Base-by-base conservation (phyloP, 306 rosid genomes). In the Castanea crenata region DNA sequence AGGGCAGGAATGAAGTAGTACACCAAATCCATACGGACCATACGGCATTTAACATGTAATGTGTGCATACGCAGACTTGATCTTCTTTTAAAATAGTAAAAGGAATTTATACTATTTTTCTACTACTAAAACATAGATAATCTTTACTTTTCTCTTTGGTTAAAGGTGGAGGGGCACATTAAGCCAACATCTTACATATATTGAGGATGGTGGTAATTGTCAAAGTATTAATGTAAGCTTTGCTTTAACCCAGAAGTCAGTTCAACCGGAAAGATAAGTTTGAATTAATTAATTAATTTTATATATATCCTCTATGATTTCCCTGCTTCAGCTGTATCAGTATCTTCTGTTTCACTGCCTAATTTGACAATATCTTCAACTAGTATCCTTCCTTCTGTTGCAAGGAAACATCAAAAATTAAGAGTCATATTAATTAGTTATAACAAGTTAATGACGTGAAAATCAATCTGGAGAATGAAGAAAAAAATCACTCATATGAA, bases 321-420 rank as follows among this genome's bases (percentile, higher is more conserved):
- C 75, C 71, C 59, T 61, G 51, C 80, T 59, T 77, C 78, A 0
- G 74, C 75, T 69, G 74, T 12, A 19, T 79, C 75, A 2, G 19
- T 71, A 55, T 83, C 86, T 75, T 85, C 85, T 56, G 71, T 80
- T 70, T 77, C 72, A 34, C 62, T 44, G 73, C 79, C 86, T 76
- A 82, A 76, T 74, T 76, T 86, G 80, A 86, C 69, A 70, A 86
- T 82, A 79, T 82, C 89, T 62, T 86, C 86, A 71, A 86, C 89
- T 51, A 74, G 81, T 73, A 86, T 86, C 80, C 83, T 86, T 46
- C 89, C 89, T 52, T 86, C 89, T 86, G 88, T 67, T 67, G 72
- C 14, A 67, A 34, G 19, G 72, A 67, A 64, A 64, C 9, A 67
- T 19, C 15, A 3, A 6, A 34, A 35, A 18, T 21, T 19, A 67